phyloP scores from a whole-genome alignment of 2,329 filamentous ascomycete genomes.

The Monilinia vaccinii-corymbosi region DNA sequence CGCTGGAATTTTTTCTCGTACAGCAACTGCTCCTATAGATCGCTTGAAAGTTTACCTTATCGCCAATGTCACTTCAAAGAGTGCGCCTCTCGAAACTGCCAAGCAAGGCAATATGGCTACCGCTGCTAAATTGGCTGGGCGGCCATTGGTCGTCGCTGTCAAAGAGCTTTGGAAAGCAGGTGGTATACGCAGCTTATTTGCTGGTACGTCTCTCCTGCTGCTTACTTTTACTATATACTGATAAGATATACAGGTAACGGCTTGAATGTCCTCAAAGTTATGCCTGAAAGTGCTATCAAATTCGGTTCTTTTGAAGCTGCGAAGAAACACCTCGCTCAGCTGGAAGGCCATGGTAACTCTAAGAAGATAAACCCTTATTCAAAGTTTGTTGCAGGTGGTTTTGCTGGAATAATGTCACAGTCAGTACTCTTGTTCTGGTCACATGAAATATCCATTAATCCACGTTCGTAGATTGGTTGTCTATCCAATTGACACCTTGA shows the following conservation, averaged over 20 bases:
- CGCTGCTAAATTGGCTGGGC: constrained; percentile 55
- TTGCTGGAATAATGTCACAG: constrained; percentile 92
- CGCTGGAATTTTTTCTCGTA: constrained; percentile 89
- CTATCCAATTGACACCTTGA: constrained; percentile 50
- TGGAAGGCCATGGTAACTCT: constrained; percentile 83
- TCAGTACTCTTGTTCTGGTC: constrained; percentile 35
- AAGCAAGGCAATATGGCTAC: constrained; percentile 60
- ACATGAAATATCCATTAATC: constrained; percentile 11
- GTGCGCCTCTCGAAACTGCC: constrained; percentile 53
- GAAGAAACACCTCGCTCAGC: constrained; percentile 73
- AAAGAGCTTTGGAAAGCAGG: constrained; percentile 77
- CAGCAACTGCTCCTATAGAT: constrained; percentile 90
- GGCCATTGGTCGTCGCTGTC: constrained; percentile 63
- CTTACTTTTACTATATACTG: background rate
- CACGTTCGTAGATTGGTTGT: constrained; percentile 59
- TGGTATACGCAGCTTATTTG: constrained; percentile 82
- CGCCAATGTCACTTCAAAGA: constrained; percentile 64
- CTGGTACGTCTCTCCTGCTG: constrained; percentile 49
- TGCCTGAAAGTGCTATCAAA: constrained; percentile 97
- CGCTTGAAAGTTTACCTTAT: constrained; percentile 96
- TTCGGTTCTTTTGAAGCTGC: constrained; percentile 96
- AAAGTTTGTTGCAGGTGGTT: constrained; percentile 82
- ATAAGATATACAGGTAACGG: constrained; percentile 63
- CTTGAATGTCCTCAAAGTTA: constrained; percentile 92
- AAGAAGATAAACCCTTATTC: constrained; percentile 71